phyloP scores from a whole-genome alignment of 2,329 filamentous ascomycete genomes.

The Nannizziopsis barbatae region DNA sequence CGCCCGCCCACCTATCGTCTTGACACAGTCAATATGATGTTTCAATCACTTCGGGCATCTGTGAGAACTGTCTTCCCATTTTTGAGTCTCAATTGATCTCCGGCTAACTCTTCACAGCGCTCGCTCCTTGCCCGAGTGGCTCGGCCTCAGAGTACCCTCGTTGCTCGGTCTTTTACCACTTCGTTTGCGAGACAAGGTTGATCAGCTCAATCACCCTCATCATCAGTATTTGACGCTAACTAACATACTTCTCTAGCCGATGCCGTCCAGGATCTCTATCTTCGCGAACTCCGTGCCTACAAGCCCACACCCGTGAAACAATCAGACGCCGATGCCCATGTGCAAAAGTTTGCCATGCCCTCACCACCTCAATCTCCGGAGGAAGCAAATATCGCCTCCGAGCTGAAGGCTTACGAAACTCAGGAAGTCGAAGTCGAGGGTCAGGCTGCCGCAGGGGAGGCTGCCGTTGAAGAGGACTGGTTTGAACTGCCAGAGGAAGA shows the following conservation, averaged over 20 bases:
- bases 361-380: slow-evolving; percentile 79
- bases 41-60: slow-evolving; percentile 18
- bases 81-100: slow-evolving; percentile 16
- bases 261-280: slow-evolving; percentile 94
- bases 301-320: slow-evolving; percentile 76
- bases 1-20: slow-evolving; percentile 2
- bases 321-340: slow-evolving; percentile 76
- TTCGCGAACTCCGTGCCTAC: slow-evolving; percentile 91
- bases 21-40: slow-evolving; percentile 14
- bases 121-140: slow-evolving; percentile 50
- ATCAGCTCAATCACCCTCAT: slow-evolving; percentile 25
- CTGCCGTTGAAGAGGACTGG: slow-evolving; percentile 59
- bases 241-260: slow-evolving; percentile 55
- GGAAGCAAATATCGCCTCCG: slow-evolving; percentile 82
- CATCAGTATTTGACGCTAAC: slow-evolving; percentile 23
- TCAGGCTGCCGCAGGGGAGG: slow-evolving; percentile 53
- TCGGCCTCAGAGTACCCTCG: slow-evolving; percentile 45
- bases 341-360: slow-evolving; percentile 74
- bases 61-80: slow-evolving; percentile 3
- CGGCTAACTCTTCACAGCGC: slow-evolving; percentile 38
- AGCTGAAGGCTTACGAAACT: slow-evolving; percentile 86
- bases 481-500: slow-evolving; percentile 62
- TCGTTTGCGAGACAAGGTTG: slow-evolving; percentile 53
- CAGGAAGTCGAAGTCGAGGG: slow-evolving; percentile 94
- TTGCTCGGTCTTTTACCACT: slow-evolving; percentile 54